Conservation (phyloP, 805 yeast species). For the Spathaspora hagerdaliae region DNA sequence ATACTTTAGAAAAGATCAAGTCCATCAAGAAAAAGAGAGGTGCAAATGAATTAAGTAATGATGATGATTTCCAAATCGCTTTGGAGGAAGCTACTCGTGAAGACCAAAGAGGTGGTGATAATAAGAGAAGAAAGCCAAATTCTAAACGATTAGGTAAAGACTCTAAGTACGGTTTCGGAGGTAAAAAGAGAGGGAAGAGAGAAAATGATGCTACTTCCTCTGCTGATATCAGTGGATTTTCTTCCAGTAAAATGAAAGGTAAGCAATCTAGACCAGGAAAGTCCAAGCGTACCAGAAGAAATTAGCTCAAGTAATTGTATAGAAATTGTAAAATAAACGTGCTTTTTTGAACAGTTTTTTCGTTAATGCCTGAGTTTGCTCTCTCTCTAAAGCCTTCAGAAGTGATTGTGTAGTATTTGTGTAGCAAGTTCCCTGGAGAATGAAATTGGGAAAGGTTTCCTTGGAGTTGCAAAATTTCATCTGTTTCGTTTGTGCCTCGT, state of each 20-base stretch:
- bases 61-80: slow-evolving; percentile 80
- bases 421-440: too few species aligned
- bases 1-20: slow-evolving; percentile 84
- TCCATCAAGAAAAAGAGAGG: slow-evolving; percentile 86
- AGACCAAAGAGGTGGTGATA: slow-evolving; percentile 31
- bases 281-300: slow-evolving; percentile 34
- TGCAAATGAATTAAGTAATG: slow-evolving; percentile 63
- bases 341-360: neutral
- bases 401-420: too few species aligned
- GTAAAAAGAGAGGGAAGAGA: slow-evolving; percentile 69
- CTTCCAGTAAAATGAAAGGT: slow-evolving; percentile 49
- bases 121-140: slow-evolving; percentile 55
- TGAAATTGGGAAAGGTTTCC: too few species aligned
- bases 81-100: slow-evolving; percentile 76
- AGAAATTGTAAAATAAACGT: neutral
- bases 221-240: slow-evolving; percentile 61
- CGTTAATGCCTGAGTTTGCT: neutral
- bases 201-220: slow-evolving; percentile 71
- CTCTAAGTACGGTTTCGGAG: slow-evolving; percentile 72
- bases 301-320: neutral
- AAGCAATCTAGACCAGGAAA: slow-evolving; percentile 38
- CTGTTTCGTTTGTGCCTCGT: too few species aligned
- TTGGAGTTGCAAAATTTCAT: too few species aligned
- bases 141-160: slow-evolving; percentile 68
- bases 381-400: neutral